A percentile compares a stretch with the other conserved stretches of the same genome.
phyloP scores from a whole-genome alignment of 2,329 filamentous ascomycete species.

The Elsinoe ampelina region DNA sequence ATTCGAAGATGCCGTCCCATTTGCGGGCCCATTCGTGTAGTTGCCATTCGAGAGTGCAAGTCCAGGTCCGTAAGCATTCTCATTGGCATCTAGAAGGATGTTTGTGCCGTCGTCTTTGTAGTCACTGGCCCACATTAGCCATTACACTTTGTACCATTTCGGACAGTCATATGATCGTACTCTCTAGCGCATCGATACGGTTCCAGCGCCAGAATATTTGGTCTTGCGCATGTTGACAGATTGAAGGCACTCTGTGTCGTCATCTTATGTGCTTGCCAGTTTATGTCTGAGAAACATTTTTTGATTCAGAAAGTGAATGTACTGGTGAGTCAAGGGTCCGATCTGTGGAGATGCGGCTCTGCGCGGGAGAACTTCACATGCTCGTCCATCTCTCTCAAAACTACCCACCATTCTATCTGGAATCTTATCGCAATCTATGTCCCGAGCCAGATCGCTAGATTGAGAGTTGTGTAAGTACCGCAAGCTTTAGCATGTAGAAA shows the following conservation, averaged over 20 bases:
- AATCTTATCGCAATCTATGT: too few species aligned
- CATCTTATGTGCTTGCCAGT: not conserved
- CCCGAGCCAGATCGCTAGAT: too few species aligned
- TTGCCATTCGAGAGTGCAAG: slow-evolving; percentile 47
- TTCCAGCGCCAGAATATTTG: slow-evolving; percentile 44
- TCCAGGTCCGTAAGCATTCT: slow-evolving; percentile 89
- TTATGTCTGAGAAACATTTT: not conserved
- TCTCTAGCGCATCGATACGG: slow-evolving; percentile 47
- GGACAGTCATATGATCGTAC: slow-evolving; percentile 29
- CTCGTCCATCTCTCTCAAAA: too few species aligned
- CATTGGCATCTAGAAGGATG: slow-evolving; percentile 92
- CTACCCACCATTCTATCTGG: too few species aligned
- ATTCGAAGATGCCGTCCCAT: slow-evolving; percentile 33
- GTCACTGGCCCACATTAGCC: slow-evolving; percentile 44
- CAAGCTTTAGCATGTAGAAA: too few species aligned
- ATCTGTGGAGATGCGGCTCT: not conserved
- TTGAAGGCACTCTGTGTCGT: slow-evolving; percentile 32
- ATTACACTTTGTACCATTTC: not conserved
- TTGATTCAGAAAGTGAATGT: not conserved
- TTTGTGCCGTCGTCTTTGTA: slow-evolving; percentile 98
- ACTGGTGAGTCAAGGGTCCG: slow-evolving; percentile 8
- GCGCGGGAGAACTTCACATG: too few species aligned
- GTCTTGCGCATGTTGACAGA: slow-evolving; percentile 41
- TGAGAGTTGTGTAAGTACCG: too few species aligned
- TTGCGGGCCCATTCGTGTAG: slow-evolving; percentile 35